Percentiles rank a stretch among this genome's conserved stretches.
These are phyloP conservation scores for Urtica urens DNA, from an alignment of 306 rosid species.

Conservation along the genomic window DNA sequence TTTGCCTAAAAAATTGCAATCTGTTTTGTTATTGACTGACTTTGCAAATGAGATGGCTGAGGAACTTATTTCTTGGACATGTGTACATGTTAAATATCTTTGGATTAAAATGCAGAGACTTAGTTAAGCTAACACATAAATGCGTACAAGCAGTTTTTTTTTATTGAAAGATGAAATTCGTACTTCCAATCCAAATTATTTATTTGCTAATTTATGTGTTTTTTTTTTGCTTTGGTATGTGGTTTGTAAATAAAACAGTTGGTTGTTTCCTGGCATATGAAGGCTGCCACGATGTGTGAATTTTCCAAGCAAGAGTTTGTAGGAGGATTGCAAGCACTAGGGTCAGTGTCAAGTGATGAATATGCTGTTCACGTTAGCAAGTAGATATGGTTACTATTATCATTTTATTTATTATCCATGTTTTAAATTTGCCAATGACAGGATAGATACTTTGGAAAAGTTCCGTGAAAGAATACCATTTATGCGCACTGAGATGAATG, in stretches of 20 bases:
- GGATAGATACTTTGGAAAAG: conserved; percentile 91
- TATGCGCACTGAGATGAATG: conserved; percentile 90
- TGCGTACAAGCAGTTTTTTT: no score
- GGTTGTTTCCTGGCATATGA: conserved; percentile 99
- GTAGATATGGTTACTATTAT: no score
- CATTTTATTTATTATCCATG: not conserved
- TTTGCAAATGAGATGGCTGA: no score
- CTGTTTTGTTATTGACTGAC: no score
- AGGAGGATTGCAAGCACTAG: conserved; percentile 80
- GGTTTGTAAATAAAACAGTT: conserved; percentile 42
- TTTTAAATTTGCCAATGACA: conserved; percentile 26
- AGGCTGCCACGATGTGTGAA: conserved; percentile 98
- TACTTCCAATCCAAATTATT: not conserved
- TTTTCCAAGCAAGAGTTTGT: conserved; percentile 89
- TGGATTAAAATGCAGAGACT: no score
- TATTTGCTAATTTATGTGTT: not conserved
- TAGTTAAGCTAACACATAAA: no score
- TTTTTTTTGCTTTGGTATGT: not conserved
- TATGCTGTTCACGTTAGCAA: no score
- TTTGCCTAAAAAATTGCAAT: no score
- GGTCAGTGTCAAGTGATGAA: conserved; percentile 36
- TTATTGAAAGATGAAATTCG: no score
- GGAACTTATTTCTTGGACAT: no score
- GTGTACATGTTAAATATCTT: no score
- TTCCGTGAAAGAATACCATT: conserved; percentile 79